phyloP scores from a whole-genome alignment of 139 green algal species.

The Spirogloea muscicola region DNA sequence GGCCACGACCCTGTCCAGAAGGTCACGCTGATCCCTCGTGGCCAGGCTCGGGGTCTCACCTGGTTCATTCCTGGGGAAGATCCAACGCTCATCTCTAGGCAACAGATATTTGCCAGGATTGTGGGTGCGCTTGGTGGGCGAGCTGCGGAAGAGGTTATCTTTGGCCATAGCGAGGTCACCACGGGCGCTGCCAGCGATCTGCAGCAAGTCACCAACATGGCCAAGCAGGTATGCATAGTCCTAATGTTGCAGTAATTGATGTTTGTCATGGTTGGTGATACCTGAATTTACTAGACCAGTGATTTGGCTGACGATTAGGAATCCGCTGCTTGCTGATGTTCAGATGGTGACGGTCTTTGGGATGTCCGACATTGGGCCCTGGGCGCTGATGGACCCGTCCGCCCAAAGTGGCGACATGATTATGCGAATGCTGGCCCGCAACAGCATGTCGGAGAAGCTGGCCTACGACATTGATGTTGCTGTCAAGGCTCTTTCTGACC shows the following conservation, averaged over 20 bases:
- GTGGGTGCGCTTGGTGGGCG: constrained; percentile 92
- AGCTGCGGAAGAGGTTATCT: constrained; percentile 97
- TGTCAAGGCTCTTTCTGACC: constrained; percentile 78
- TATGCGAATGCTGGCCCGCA: constrained; percentile 98
- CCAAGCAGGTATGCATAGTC: constrained; percentile 54
- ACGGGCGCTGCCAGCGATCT: constrained; percentile 78
- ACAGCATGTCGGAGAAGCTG: constrained; percentile 93
- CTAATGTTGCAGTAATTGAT: too few species aligned
- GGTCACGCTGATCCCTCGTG: constrained; percentile 95
- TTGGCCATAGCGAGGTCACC: constrained; percentile 91
- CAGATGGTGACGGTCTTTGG: constrained; percentile 99
- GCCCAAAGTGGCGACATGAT: constrained; percentile 86
- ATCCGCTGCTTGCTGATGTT: too few species aligned
- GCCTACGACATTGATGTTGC: constrained; percentile 84
- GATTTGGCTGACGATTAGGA: too few species aligned
- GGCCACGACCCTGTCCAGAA: constrained; percentile 99
- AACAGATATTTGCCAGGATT: constrained; percentile 95
- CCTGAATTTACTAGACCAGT: too few species aligned
- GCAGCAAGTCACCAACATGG: constrained; percentile 62
- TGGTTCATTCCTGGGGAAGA: constrained; percentile 98
- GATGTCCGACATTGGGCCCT: constrained; percentile 96
- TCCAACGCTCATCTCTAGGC: constrained; percentile 90
- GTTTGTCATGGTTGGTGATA: too few species aligned
- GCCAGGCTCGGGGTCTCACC: constrained; percentile 92
- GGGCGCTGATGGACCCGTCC: constrained; percentile 82